phyloP scores from a whole-genome alignment of 176 grass and related monocot species.

The Avena insularis region DNA sequence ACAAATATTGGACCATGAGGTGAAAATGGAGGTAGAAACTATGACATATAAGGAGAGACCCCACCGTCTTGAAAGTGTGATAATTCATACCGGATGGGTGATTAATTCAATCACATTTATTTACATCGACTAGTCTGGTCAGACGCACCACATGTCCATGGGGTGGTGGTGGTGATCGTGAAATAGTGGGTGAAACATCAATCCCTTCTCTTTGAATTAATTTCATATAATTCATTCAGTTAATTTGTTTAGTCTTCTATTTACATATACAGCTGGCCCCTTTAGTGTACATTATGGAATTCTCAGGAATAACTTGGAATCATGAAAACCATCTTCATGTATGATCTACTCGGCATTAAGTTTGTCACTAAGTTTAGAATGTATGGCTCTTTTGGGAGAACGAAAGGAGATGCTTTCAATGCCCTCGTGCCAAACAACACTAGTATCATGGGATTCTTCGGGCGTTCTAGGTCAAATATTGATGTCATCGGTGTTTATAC shows the following conservation, averaged over 20 bases:
- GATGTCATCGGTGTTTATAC: not conserved
- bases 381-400: no score
- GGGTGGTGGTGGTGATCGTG: not conserved
- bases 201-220: no score
- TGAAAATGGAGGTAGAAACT: not conserved
- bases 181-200: no score
- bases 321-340: no score
- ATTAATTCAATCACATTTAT: constrained; percentile 9
- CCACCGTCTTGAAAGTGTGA: not conserved
- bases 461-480: not conserved
- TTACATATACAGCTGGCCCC: no score
- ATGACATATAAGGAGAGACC: not conserved
- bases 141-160: not conserved
- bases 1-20: constrained; percentile 27
- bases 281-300: no score
- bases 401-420: no score
- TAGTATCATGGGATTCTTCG: not conserved
- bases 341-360: no score
- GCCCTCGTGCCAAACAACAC: not conserved
- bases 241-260: no score
- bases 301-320: no score
- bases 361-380: no score
- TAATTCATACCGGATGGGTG: not conserved
- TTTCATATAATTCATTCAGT: no score
- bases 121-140: not conserved